Evolutionary conservation across 2,329 filamentous ascomycete species (phyloP), one percentile per base, ranked within the genome.

Genomic region (Curvularia hawaiiensis): DNA sequence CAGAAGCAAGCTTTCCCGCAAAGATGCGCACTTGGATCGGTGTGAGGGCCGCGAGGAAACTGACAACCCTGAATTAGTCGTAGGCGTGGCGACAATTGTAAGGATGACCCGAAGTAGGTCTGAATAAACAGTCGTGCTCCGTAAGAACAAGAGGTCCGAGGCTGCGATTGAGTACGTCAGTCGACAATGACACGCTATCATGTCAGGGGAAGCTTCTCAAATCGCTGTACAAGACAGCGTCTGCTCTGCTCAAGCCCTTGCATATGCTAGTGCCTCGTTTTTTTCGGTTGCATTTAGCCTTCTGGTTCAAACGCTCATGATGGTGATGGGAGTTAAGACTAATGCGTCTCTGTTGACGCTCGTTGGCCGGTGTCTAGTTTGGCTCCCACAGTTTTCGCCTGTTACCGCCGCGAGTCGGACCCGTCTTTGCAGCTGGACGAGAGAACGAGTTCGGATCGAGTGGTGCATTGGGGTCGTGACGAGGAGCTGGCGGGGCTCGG

Each of bases 371-470:
- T 43, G 40, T 50, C 64, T 70, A 78, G 60, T 74, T 75, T 41
- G 76, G 76, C 56, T 78, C 76, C 76, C 76, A 78, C 18, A 78
- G 65, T 55, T 73, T 75, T 30, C 75, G 66, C 24, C 71, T 63
- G 38, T 67, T 73, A 28, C 75, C 76, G 46, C 67, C 66, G 44
- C 76, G 74, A 4, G 68, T 57, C 12, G 70, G 66, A 40, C 62
- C 67, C 8, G 64, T 64, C 35, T 69, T 70, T 14, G 66, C 62
- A n/a, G 62, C 55, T 12, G 76, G 75, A 35, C 76, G 75, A 41
- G 71, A 63, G 55, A 75, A 78, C 0, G 76, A 78, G 46, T 78
- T 70, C 3, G 76, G 76, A 40, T 78, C 76, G 48, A 78, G 75
- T 5, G 75, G 75, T 30, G 70, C 67, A 44, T 70, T 76, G 0